Base-by-base conservation (phyloP, 1,284 basidiomycete genomes). In the Gymnopus androsaceus region DNA sequence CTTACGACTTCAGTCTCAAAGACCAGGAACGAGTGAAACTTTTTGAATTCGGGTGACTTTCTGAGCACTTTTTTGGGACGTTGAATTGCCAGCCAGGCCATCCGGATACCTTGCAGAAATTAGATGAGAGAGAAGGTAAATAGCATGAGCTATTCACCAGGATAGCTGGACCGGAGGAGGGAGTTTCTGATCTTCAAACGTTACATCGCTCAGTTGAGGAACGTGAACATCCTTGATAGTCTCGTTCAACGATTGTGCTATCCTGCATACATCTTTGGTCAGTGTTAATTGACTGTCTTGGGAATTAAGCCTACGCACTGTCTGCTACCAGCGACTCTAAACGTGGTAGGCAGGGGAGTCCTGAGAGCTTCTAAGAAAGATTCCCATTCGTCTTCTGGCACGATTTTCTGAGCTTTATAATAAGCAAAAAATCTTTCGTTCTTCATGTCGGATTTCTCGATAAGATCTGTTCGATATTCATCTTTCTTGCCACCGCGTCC, bases 51-150 rank as follows among this genome's bases (percentile, higher is more conserved):
- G n/a, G 89, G 87, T 9, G 87, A 87, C 69, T 94, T 97, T 57
- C 96, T 84, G 38, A 99, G 77, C 3, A 93, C 87, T 57, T 89
- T 88, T 72, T 98, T 98, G 8, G 92, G 84, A 96, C 90, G 64
- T 95, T 91, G 67, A 99, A 84, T 67, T 98, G 93, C 97, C 97
- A 99, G 92, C 97, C 17, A 98, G 82, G 27, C 88, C 88, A 27
- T 90, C 88, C 4, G 97, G 95, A 74, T 98, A 98, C 94, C 92
- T 93, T 17, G 54, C 49, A 60, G 19, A 33, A 36, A 42, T 40
- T 27, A 23, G 45, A 54, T 23, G 57, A 14, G 58, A 30, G 36
- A 15, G 41, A n/a, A 30, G 11, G 4, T 41, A 56, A 27, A 48
- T 9, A 23, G 25, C 42, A 44, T 25, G 19, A 19, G 30, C 34